phyloP scores from a whole-genome alignment of 345 rosid genomes.

The Raphanus sativus region DNA sequence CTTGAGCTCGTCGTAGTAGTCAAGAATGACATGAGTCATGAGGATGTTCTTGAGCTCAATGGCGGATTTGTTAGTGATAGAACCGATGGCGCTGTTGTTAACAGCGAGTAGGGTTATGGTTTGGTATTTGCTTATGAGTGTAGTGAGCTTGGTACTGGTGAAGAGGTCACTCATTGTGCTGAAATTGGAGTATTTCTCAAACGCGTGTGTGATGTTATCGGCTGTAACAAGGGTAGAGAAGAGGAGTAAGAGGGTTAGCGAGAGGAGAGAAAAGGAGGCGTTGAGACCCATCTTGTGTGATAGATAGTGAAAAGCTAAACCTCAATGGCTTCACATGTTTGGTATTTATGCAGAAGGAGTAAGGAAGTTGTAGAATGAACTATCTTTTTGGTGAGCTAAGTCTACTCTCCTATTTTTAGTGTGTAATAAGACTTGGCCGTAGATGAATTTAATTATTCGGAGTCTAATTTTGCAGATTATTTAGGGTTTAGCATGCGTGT shows the following conservation, averaged over 20 bases:
- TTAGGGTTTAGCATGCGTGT: neutral
- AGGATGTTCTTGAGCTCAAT: conserved; percentile 48
- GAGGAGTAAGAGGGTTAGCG: conserved; percentile 29
- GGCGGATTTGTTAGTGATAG: conserved; percentile 32
- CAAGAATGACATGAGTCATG: conserved; percentile 57
- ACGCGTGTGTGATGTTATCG: conserved; percentile 46
- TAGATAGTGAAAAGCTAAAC: conserved; percentile 9
- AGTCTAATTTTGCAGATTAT: neutral
- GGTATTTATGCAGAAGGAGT: conserved; percentile 25
- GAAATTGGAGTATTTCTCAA: conserved; percentile 42
- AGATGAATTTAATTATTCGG: neutral
- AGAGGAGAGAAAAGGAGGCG: conserved; percentile 27
- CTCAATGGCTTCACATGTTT: conserved; percentile 23
- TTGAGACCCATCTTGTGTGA: conserved; percentile 37
- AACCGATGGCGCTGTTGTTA: conserved; percentile 37
- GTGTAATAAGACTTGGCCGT: conserved; percentile 33
- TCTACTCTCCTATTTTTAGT: conserved; percentile 35
- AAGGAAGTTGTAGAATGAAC: neutral
- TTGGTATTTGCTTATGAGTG: conserved; percentile 38
- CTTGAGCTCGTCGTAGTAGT: conserved; percentile 48
- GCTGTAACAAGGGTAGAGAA: conserved; percentile 33
- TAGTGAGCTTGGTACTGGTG: conserved; percentile 38
- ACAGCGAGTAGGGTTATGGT: conserved; percentile 60
- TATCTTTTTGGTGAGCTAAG: conserved; percentile 29
- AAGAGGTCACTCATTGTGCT: conserved; percentile 46